Evolutionary conservation across 106 monocot species (phyloP).

Genomic region (Gastrodia elata): DNA sequence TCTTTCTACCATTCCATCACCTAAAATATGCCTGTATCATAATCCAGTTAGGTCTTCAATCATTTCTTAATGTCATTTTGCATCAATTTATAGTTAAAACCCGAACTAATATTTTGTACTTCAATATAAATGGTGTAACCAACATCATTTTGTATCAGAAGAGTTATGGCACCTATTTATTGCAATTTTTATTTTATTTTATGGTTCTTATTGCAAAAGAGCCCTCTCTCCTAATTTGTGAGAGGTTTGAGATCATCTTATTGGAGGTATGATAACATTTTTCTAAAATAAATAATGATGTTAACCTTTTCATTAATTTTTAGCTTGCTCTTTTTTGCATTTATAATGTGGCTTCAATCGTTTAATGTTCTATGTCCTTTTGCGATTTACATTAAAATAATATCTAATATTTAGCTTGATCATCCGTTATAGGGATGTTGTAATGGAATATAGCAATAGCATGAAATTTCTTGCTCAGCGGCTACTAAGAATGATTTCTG

Average conservation of each 20-base stretch:
- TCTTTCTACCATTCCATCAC: not conserved
- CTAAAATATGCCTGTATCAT: not conserved
- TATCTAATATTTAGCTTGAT: not conserved
- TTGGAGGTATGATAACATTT: too few species aligned
- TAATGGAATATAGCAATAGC: constrained; percentile 61
- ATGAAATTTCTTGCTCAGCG: constrained; percentile 76
- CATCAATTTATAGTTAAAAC: not conserved
- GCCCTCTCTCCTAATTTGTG: too few species aligned
- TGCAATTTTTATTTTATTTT: too few species aligned
- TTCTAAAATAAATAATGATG: too few species aligned
- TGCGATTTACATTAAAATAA: not conserved
- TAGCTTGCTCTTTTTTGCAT: not conserved
- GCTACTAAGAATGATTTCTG: constrained; percentile 51
- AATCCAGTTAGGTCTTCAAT: not conserved
- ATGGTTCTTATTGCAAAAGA: too few species aligned
- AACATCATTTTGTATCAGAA: constrained; percentile 97
- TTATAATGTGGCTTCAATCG: not conserved
- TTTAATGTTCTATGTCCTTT: not conserved
- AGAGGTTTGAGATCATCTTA: too few species aligned
- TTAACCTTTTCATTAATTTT: not conserved
- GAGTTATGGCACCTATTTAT: constrained; percentile 89
- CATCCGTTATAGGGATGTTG: constrained; percentile 36
- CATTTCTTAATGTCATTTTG: not conserved
- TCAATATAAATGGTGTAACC: too few species aligned
- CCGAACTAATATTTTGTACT: too few species aligned